Base-by-base conservation (phyloP, 2,329 filamentous ascomycete species). In the Neopestalotiopsis sp. region DNA sequence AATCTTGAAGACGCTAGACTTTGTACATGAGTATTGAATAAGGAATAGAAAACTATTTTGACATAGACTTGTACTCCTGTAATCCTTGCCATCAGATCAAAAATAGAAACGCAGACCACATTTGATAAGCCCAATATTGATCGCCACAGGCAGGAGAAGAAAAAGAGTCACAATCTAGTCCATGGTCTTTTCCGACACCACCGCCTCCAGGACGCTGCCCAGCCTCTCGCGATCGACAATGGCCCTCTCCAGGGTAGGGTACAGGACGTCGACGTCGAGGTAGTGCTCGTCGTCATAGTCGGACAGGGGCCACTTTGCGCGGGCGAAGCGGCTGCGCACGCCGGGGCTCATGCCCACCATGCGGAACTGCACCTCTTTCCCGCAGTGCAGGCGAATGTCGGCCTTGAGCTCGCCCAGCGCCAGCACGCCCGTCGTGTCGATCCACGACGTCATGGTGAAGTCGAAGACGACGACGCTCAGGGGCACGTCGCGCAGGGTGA, bases 391-490 rank as follows among this genome's bases (percentile, higher is more conserved):
- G 9, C 73, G 74, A 5, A 78, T 69, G 45, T 79, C 77, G 45
- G 78, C 77, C 68, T 76, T 76, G 9, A 79, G 71, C 71, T 78
- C 77, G 3, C 71, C 73, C 1, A 79, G 73, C 1, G 76, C 77
- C 1, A 76, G 76, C 30, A 79, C 53, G 4, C 76, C 77, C 2
- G 77, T 78, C 4, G 74, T 72, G 58, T 79, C 77, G 42, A 78
- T 68, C 68, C 77, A 79, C 2, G 76, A 73, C 45, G 77, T 76
- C 68, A 68, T 70, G 9, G 70, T 67, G 65, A 79, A 74, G 65
- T 79, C 77, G 69, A 71, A 76, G 6, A 79, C 74, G 20, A 77
- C 74, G 17, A 78, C 71, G 4, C 74, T 69, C 1, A 78, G 72
- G 34, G 76, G 74, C 69, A 73, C 74, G 57, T 75, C 72, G 53